A percentile compares a stretch with the other conserved stretches of the same genome.
phyloP scores from a whole-genome alignment of 2,329 filamentous ascomycete genomes.

The Periconia sp. region DNA sequence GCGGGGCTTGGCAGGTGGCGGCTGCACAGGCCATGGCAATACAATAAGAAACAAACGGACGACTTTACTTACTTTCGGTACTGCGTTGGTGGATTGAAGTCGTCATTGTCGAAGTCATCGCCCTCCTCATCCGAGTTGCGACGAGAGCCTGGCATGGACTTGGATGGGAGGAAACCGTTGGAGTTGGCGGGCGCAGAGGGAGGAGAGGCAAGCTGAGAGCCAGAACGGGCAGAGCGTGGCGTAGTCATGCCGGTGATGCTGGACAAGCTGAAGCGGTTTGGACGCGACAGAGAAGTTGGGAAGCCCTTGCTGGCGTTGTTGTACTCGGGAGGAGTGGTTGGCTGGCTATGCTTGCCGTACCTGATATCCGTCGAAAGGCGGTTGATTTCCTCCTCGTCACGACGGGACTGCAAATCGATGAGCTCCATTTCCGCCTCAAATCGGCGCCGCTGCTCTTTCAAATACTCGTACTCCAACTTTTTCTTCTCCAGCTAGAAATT shows the following conservation, averaged over 20 bases:
- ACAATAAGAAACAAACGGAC: too few species aligned
- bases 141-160: constrained; percentile 82
- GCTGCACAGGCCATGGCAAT: constrained; percentile 5
- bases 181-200: constrained; percentile 58
- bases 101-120: constrained; percentile 81
- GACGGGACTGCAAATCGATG: constrained; percentile 80
- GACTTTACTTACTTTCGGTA: constrained; percentile 38
- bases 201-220: constrained; percentile 79
- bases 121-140: constrained; percentile 87
- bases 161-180: constrained; percentile 70
- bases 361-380: constrained; percentile 78
- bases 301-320: constrained; percentile 72
- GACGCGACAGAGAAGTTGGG: constrained; percentile 76
- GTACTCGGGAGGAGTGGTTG: constrained; percentile 93
- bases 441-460: constrained; percentile 83
- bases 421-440: constrained; percentile 93
- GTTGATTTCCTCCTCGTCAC: constrained; percentile 80
- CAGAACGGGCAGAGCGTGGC: constrained; percentile 72
- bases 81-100: constrained; percentile 39
- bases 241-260: constrained; percentile 70
- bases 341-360: constrained; percentile 85
- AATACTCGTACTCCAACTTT: constrained; percentile 85
- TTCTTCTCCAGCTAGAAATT: constrained; percentile 83
- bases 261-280: constrained; percentile 85
- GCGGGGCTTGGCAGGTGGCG: not conserved